Conservation (phyloP, 2,329 filamentous ascomycete species). For the Tolypocladium album region DNA sequence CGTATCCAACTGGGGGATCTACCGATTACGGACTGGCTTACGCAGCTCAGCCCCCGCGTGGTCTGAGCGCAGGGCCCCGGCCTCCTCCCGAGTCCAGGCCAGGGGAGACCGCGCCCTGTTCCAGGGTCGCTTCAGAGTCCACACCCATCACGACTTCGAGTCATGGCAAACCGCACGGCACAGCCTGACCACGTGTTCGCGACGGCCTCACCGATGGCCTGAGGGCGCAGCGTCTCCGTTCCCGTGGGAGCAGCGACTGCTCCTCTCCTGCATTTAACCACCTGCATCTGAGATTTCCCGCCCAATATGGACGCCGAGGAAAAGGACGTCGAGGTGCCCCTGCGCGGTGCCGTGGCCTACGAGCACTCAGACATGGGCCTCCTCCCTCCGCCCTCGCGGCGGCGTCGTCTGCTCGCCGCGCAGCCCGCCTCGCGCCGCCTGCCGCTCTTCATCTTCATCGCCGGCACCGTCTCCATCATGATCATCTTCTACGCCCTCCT, state of each 20-base stretch:
- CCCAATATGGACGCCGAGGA: background rate
- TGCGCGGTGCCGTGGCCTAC: background rate
- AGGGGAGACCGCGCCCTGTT: background rate
- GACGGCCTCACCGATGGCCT: background rate
- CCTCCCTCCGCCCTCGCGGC: conserved; percentile 3
- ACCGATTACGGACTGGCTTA: background rate
- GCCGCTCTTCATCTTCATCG: conserved; percentile 7
- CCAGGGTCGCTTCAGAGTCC: background rate
- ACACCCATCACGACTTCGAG: background rate
- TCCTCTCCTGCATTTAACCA: too few relatives aligned
- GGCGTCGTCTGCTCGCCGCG: conserved; percentile 7
- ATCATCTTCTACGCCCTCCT: conserved; percentile 3
- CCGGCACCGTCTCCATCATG: conserved; percentile 2
- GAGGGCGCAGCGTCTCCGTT: background rate
- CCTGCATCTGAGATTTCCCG: background rate
- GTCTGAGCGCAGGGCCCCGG: background rate
- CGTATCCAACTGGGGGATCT: background rate
- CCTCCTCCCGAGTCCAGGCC: background rate
- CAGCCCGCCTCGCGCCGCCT: conserved; percentile 8
- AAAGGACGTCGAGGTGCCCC: background rate
- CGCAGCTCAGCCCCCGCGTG: background rate
- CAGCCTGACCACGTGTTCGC: background rate
- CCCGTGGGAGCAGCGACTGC: background rate
- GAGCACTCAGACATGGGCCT: background rate
- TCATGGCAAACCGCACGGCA: background rate